These are phyloP conservation scores for Candida parachauliodes DNA, from an alignment of 805 yeast species.

Conservation along the genomic window DNA sequence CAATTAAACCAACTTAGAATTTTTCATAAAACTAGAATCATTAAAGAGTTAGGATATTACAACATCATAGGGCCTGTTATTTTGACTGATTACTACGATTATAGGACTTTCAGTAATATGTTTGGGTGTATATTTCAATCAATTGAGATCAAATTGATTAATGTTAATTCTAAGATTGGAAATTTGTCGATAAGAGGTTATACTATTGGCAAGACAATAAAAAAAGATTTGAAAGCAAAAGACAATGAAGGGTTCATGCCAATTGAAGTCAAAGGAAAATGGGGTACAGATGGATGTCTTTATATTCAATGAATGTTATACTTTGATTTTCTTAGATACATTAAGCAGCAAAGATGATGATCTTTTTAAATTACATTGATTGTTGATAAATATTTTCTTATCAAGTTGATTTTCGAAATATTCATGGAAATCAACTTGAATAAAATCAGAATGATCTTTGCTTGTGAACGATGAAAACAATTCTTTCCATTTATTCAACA, in stretches of 20 bases:
- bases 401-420: conserved; percentile 30
- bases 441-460: conserved; percentile 18
- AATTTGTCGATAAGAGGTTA: conserved; percentile 60
- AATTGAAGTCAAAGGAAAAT: conserved; percentile 48
- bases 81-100: conserved; percentile 59
- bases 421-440: conserved; percentile 22
- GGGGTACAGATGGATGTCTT: conserved; percentile 73
- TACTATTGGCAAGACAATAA: conserved; percentile 50
- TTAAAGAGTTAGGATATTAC: conserved; percentile 45
- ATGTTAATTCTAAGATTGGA: conserved; percentile 41
- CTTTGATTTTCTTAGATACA: conserved; percentile 7
- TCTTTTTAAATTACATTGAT: too few relatives aligned
- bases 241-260: conserved; percentile 39
- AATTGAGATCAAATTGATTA: conserved; percentile 54
- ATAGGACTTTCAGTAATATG: conserved; percentile 45
- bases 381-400: conserved; percentile 24
- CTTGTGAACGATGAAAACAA: conserved; percentile 23
- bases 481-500: conserved; percentile 27
- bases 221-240: conserved; percentile 8
- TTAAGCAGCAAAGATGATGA: too few relatives aligned
- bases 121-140: conserved; percentile 60
- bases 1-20: conserved; percentile 2
- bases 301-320: conserved; percentile 30
- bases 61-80: conserved; percentile 57
- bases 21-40: conserved; percentile 39